These are phyloP conservation scores for Phialemoniopsis sp. DNA, from an alignment of 2,329 filamentous ascomycete species.

Conservation along the genomic window DNA sequence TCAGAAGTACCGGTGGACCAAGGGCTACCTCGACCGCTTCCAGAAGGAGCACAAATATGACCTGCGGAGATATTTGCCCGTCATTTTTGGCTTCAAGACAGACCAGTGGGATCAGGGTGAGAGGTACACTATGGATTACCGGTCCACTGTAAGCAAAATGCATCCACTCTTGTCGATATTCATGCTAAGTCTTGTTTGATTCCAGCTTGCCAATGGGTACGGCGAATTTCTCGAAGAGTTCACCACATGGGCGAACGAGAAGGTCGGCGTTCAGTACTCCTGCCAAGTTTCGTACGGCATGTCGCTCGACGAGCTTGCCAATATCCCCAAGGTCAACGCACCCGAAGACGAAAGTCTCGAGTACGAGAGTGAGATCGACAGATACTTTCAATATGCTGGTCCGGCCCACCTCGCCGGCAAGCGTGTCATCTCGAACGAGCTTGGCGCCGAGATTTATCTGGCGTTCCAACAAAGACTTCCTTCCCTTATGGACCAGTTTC, in stretches of 20 bases:
- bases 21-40: slow-evolving; percentile 20
- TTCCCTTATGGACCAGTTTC: slow-evolving; percentile 25
- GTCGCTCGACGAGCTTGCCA: slow-evolving; percentile 34
- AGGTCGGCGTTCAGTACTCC: slow-evolving; percentile 28
- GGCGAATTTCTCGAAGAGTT: slow-evolving; percentile 22
- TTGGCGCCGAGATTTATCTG: slow-evolving; percentile 18
- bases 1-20: slow-evolving; percentile 29
- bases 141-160: slow-evolving; percentile 3
- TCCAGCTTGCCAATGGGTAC: slow-evolving; percentile 6
- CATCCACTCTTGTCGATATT: too few relatives aligned
- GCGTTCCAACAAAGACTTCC: slow-evolving; percentile 19
- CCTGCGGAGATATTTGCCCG: slow-evolving; percentile 23
- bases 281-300: slow-evolving; percentile 34
- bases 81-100: slow-evolving; percentile 18
- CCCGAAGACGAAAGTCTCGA: slow-evolving; percentile 35
- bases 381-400: slow-evolving; percentile 32
- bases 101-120: slow-evolving; percentile 8
- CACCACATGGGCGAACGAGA: slow-evolving; percentile 21
- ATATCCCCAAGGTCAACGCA: slow-evolving; percentile 27
- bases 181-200: not conserved
- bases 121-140: slow-evolving; percentile 8
- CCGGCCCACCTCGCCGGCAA: slow-evolving; percentile 30
- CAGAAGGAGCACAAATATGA: slow-evolving; percentile 23
- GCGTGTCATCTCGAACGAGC: slow-evolving; percentile 32
- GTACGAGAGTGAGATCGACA: slow-evolving; percentile 29